These are phyloP conservation scores for Penicillium sp. DNA, from an alignment of 2,329 filamentous ascomycete genomes.

Conservation along the genomic window DNA sequence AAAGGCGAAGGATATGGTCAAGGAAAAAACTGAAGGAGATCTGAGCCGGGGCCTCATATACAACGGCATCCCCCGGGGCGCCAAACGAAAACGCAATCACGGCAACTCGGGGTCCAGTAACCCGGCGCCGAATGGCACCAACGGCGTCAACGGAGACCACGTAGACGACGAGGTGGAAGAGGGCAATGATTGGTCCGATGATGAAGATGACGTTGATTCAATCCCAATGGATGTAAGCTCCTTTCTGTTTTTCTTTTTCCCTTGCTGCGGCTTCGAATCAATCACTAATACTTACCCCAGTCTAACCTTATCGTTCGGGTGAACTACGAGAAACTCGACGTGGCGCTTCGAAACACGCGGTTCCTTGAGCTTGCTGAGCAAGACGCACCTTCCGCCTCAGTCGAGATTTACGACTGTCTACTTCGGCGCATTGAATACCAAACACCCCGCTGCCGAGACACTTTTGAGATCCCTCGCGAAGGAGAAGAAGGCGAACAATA, in stretches of 20 bases:
- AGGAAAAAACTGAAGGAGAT: constrained; percentile 30
- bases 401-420: constrained; percentile 66
- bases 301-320: constrained; percentile 64
- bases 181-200: constrained; percentile 33
- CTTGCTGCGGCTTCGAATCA: constrained; percentile 7
- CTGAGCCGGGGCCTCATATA: constrained; percentile 27
- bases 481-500: constrained; percentile 36
- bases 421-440: constrained; percentile 63
- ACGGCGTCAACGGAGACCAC: constrained; percentile 24
- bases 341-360: constrained; percentile 69
- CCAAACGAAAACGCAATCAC: constrained; percentile 26
- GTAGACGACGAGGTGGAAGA: constrained; percentile 22
- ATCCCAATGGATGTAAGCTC: constrained; percentile 33
- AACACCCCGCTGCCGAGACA: constrained; percentile 55
- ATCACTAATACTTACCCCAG: constrained; percentile 38
- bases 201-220: constrained; percentile 29
- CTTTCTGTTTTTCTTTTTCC: neutral
- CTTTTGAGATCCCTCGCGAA: constrained; percentile 32
- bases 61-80: constrained; percentile 28
- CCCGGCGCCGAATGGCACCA: constrained; percentile 16
- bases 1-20: constrained; percentile 25
- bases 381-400: constrained; percentile 63
- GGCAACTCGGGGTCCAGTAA: constrained; percentile 13
- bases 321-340: constrained; percentile 75
- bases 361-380: constrained; percentile 65